Percentiles rank a stretch among this genome's conserved stretches.
Conservation (phyloP, 495 filamentous ascomycete genomes). For the Annulohypoxylon stygium region DNA sequence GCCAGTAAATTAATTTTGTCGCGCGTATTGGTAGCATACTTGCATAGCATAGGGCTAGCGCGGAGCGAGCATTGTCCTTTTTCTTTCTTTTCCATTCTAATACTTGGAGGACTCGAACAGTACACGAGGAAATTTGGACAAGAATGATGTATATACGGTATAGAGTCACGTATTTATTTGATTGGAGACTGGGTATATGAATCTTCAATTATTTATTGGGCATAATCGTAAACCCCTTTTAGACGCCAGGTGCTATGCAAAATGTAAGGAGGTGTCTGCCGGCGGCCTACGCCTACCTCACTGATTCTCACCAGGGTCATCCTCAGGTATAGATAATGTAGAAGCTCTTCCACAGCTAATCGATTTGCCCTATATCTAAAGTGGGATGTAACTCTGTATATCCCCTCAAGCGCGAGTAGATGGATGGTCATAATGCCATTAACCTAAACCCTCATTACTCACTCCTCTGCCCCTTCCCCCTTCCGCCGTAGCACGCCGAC, state of each 20-base stretch:
- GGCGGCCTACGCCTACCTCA: neutral
- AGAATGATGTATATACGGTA: slow-evolving; percentile 21
- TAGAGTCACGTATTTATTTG: slow-evolving; percentile 11
- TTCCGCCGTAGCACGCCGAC: slow-evolving; percentile 70
- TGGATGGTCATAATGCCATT: neutral
- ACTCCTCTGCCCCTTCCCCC: neutral
- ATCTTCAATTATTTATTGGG: neutral
- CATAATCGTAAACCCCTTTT: neutral
- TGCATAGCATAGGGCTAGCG: slow-evolving; percentile 37
- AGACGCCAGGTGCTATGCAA: neutral
- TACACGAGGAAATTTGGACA: slow-evolving; percentile 11
- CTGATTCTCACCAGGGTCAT: neutral
- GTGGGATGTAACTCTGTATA: no score
- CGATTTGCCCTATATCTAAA: no score
- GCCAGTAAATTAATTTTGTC: slow-evolving; percentile 1
- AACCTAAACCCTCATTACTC: neutral
- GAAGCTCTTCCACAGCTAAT: no score
- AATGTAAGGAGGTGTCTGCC: neutral
- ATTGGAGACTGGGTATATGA: slow-evolving; percentile 17
- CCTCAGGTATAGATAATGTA: neutral
- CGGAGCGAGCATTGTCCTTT: slow-evolving; percentile 35
- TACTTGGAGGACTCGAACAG: slow-evolving; percentile 2
- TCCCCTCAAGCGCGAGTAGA: no score
- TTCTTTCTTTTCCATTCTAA: slow-evolving; percentile 2
- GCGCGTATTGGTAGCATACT: slow-evolving; percentile 26